Evolutionary conservation across 2,329 filamentous ascomycete species (phyloP).

Genomic region (Diaporthe sp.): DNA sequence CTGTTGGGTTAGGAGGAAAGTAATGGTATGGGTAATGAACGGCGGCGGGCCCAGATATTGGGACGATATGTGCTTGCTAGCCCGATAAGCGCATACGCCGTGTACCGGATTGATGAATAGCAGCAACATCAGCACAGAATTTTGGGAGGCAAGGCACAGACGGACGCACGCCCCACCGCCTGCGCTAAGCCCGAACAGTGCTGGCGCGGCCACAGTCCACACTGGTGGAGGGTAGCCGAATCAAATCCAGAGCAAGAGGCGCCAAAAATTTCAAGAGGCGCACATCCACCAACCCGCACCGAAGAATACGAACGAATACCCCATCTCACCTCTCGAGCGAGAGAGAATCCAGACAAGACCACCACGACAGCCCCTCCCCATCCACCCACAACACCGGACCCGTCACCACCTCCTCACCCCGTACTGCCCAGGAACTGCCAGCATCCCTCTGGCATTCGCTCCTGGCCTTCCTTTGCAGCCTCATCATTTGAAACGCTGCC

Average conservation of each 20-base stretch:
- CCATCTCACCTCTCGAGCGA: conserved; percentile 9
- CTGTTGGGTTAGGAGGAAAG: too few relatives aligned
- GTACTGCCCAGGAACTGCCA: conserved; percentile 27
- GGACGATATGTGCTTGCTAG: background rate
- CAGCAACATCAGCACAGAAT: background rate
- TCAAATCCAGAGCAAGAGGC: conserved; percentile 8
- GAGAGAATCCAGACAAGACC: conserved; percentile 16
- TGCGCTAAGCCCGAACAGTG: conserved; percentile 4
- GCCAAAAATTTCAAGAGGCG: conserved; percentile 30
- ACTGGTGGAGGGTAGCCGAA: conserved; percentile 18
- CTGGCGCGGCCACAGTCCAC: conserved; percentile 26
- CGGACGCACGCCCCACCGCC: background rate
- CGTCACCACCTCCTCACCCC: conserved; percentile 30
- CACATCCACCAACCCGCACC: conserved; percentile 22
- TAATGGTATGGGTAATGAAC: background rate
- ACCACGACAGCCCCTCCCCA: conserved; percentile 20
- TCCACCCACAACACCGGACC: conserved; percentile 14
- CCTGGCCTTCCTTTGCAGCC: conserved; percentile 21
- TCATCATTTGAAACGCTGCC: conserved; percentile 10
- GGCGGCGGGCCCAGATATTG: background rate
- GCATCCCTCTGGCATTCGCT: background rate
- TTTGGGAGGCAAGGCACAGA: background rate
- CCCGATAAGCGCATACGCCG: conserved; percentile 14
- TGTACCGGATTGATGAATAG: conserved; percentile 15
- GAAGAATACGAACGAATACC: conserved; percentile 34